Evolutionary conservation across 805 yeast genomes (phyloP), one percentile per base, ranked within the genome.

Genomic region (Myxozyma neglecta): DNA sequence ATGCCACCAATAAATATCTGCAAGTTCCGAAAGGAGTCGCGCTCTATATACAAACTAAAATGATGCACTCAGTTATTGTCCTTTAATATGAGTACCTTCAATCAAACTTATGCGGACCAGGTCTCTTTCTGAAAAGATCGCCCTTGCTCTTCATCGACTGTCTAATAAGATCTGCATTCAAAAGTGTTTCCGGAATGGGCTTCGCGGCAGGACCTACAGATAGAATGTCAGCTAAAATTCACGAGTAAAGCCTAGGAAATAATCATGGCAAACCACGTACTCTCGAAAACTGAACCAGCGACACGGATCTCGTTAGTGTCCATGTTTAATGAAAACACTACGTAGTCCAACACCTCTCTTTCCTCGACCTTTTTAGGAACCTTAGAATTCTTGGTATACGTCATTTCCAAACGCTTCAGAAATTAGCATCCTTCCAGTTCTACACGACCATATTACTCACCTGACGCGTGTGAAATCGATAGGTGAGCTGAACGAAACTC

Each of bases 211-310:
- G 60, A 2, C 59, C 67, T 64, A 42, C n/a, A 14, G 43, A 32
- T 11, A 2, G 6, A 48, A n/a, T 37, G 16, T 6, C 16, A 18
- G n/a, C 39, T 36, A 14, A 34, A 8, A 47, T 42, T 24, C 20
- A n/a, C 14, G 20, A 9, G 32, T 13, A 8, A 24, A 16, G 3
- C 46, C 43, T 32, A 11, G 36, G 36, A 4, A 16, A 43, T 20
- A 13, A 16, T 35, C 7, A 16, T 13, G 6, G 43, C 18, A 13
- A n/a, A 56, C 16, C 6, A 24, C 67, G 29, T 51, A 64, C 67
- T 46, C 52, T 64, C 67, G 45, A 64, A 64, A 7, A 64, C 63
- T 5, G 65, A 57, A 34, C 67, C 67, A 8, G 59, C 48, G 1
- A 62, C 49, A 20, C 51, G 39, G 53, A 61, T 50, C 20, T 61